phyloP scores from a whole-genome alignment of 2,329 filamentous ascomycete genomes.

The Pleochaeta shiraiana region DNA sequence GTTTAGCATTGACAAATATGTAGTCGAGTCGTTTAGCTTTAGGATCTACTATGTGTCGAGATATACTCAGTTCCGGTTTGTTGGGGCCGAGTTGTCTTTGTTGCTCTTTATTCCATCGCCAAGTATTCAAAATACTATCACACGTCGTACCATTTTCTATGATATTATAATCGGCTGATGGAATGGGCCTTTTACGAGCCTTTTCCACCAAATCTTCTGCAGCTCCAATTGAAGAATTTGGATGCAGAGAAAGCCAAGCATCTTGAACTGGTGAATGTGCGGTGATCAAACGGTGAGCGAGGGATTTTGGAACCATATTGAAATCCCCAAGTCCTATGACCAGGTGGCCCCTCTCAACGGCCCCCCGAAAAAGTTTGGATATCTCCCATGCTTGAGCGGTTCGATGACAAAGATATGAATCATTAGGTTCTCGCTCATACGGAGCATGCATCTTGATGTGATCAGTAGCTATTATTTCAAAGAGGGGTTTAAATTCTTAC shows the following conservation, averaged over 20 bases:
- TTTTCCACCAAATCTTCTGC: conserved; percentile 45
- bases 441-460: conserved; percentile 50
- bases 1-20: conserved; percentile 53
- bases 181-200: conserved; percentile 41
- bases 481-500: conserved; percentile 22
- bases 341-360: conserved; percentile 58
- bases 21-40: conserved; percentile 83
- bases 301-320: conserved; percentile 80
- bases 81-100: conserved; percentile 46
- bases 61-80: conserved; percentile 34
- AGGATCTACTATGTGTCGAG: conserved; percentile 44
- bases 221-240: conserved; percentile 60
- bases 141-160: conserved; percentile 68
- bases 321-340: conserved; percentile 83
- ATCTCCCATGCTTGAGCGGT: conserved; percentile 92
- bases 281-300: conserved; percentile 66
- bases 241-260: conserved; percentile 66
- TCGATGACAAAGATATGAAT: conserved; percentile 78
- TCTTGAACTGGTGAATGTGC: conserved; percentile 59
- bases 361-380: conserved; percentile 66
- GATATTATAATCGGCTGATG: conserved; percentile 59
- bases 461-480: conserved; percentile 11
- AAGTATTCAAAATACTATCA: conserved; percentile 72
- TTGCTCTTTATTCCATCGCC: conserved; percentile 62
- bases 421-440: conserved; percentile 57